A percentile compares a stretch with the other conserved stretches of the same genome.
Evolutionary conservation across 345 rosid species (phyloP).

Genomic region (Lumnitzera racemosa): DNA sequence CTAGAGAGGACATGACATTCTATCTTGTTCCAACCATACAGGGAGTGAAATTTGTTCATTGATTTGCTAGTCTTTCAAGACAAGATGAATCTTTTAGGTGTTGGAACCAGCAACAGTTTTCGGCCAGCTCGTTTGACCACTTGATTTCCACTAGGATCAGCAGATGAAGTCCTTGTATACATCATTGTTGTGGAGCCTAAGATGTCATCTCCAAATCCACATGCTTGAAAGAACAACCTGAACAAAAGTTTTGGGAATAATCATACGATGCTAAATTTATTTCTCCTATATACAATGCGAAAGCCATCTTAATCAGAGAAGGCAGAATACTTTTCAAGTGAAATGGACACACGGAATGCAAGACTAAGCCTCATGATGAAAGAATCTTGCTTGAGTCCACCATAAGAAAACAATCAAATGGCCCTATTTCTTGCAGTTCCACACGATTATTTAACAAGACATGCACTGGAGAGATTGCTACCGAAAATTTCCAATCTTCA

Average conservation of each 20-base stretch:
- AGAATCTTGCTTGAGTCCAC: background rate
- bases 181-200: constrained; percentile 85
- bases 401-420: background rate
- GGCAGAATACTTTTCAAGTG: background rate
- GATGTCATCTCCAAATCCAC: constrained; percentile 81
- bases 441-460: too few relatives aligned
- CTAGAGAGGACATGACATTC: too few relatives aligned
- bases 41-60: background rate
- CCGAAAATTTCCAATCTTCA: too few relatives aligned
- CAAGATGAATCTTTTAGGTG: constrained; percentile 4
- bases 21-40: too few relatives aligned
- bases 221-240: constrained; percentile 78
- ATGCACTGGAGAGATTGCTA: too few relatives aligned
- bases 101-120: constrained; percentile 34
- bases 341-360: too few relatives aligned
- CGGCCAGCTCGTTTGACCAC: constrained; percentile 21
- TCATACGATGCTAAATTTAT: background rate
- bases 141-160: constrained; percentile 14
- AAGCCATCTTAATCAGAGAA: background rate
- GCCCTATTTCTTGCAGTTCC: too few relatives aligned
- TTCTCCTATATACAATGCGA: background rate
- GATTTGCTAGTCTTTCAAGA: constrained; percentile 8
- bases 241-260: constrained; percentile 5
- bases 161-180: constrained; percentile 41
- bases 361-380: background rate